Evolutionary conservation across 768 basidiomycete species (phyloP).

Genomic region (Boletus bicolor): DNA sequence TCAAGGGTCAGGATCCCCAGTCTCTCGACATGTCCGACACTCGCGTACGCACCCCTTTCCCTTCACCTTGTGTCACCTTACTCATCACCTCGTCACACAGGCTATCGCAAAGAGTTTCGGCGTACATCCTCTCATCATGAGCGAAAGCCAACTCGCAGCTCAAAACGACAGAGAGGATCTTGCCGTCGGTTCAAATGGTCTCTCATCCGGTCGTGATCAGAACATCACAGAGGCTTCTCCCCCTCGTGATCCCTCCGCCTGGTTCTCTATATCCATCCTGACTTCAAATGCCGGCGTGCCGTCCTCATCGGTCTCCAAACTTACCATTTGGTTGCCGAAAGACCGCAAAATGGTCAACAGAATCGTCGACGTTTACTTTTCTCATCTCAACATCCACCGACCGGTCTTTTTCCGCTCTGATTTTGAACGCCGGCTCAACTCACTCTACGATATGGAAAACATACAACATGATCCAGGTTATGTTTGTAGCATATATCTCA

Average conservation of each 20-base stretch:
- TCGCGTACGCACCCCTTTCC: constrained; percentile 36
- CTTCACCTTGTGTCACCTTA: neutral
- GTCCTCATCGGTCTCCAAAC: constrained; percentile 24
- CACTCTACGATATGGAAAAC: constrained; percentile 58
- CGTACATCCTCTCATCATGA: constrained; percentile 68
- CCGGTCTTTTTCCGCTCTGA: constrained; percentile 70
- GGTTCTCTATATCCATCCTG: constrained; percentile 54
- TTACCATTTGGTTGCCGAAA: constrained; percentile 68
- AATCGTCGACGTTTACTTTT: constrained; percentile 72
- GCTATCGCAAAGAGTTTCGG: constrained; percentile 78
- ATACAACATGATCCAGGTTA: constrained; percentile 70
- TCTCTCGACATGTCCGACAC: constrained; percentile 76
- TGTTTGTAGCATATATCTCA: constrained; percentile 72
- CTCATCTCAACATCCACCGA: constrained; percentile 73
- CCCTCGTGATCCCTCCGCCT: constrained; percentile 60
- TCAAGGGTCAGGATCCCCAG: constrained; percentile 77
- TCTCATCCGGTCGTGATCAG: constrained; percentile 67
- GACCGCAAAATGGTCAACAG: constrained; percentile 62
- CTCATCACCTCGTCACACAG: constrained; percentile 30
- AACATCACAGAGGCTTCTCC: constrained; percentile 48
- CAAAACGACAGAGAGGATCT: constrained; percentile 66
- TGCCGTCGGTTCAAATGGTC: constrained; percentile 70
- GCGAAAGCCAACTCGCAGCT: constrained; percentile 54
- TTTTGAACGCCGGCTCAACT: constrained; percentile 61
- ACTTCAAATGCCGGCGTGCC: constrained; percentile 39